A percentile compares a stretch with the other conserved stretches of the same genome.
Conservation (phyloP, 2,329 filamentous ascomycete species). For the Pleoardoris graminearum region DNA sequence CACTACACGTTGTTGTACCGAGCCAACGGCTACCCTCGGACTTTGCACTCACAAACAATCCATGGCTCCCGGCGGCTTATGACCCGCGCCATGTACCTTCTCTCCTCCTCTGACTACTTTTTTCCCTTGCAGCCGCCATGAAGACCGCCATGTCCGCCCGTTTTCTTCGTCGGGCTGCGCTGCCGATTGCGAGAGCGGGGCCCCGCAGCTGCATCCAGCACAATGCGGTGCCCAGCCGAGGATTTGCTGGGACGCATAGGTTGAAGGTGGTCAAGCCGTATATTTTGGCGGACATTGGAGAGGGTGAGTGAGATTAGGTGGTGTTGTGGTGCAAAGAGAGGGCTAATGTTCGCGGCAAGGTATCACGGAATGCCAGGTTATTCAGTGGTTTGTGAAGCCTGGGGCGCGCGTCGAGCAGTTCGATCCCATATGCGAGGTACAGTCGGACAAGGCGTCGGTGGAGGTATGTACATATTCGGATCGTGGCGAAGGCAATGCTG, state of each 20-base stretch:
- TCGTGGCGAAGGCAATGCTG: constrained; percentile 6
- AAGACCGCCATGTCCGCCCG: constrained; percentile 34
- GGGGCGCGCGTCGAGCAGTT: constrained; percentile 96
- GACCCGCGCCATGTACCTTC: constrained; percentile 28
- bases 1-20: constrained; percentile 12
- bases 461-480: constrained; percentile 48
- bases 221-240: constrained; percentile 53
- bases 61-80: constrained; percentile 10
- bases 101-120: constrained; percentile 5
- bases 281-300: constrained; percentile 81
- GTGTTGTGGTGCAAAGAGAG: too few relatives aligned
- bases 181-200: constrained; percentile 26
- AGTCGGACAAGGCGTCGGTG: constrained; percentile 88
- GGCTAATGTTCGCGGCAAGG: constrained; percentile 58
- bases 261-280: constrained; percentile 71
- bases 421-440: constrained; percentile 95
- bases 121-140: constrained; percentile 27
- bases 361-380: constrained; percentile 97
- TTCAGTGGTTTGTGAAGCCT: constrained; percentile 98
- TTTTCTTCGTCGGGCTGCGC: constrained; percentile 29
- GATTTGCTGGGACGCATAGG: constrained; percentile 43
- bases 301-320: constrained; percentile 71
- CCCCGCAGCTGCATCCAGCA: constrained; percentile 29
- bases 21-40: constrained; percentile 12
- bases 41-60: constrained; percentile 9